Evolutionary conservation across 1,284 basidiomycete genomes (phyloP).

Genomic region (Papiliotrema laurentii): DNA sequence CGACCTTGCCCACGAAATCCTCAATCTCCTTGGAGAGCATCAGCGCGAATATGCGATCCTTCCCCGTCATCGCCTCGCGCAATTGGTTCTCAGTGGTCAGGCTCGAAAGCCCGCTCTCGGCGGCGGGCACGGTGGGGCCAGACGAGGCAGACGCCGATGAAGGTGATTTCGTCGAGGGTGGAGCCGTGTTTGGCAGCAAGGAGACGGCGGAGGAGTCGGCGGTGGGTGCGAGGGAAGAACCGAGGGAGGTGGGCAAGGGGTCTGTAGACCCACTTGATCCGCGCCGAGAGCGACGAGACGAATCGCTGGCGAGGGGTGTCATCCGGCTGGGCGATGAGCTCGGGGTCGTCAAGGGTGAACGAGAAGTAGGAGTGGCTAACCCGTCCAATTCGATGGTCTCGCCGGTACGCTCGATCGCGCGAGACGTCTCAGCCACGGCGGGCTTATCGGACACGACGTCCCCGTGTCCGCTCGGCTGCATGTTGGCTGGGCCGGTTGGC

Average conservation of each 20-base stretch:
- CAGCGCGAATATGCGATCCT: slow-evolving; percentile 41
- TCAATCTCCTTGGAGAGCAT: slow-evolving; percentile 41
- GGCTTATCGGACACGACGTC: too few relatives aligned
- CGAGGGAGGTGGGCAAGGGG: neutral
- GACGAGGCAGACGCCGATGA: neutral
- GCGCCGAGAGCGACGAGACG: neutral
- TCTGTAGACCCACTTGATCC: neutral
- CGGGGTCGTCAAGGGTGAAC: too few relatives aligned
- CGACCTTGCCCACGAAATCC: slow-evolving; percentile 27
- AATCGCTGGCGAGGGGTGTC: neutral
- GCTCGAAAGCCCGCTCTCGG: slow-evolving; percentile 33
- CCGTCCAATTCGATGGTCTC: too few relatives aligned
- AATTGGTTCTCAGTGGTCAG: slow-evolving; percentile 37
- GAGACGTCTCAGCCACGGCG: too few relatives aligned
- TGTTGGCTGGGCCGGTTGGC: too few relatives aligned
- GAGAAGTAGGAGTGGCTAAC: too few relatives aligned
- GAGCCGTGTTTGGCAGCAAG: too few relatives aligned
- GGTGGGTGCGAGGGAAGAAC: neutral
- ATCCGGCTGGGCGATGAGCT: too few relatives aligned
- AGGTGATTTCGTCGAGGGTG: neutral
- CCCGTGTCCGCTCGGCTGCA: too few relatives aligned
- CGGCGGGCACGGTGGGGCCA: slow-evolving; percentile 2
- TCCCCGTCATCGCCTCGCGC: slow-evolving; percentile 27
- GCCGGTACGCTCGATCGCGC: too few relatives aligned
- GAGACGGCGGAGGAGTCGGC: neutral